Evolutionary conservation across 306 rosid species (phyloP).

Genomic region (Acmispon strigosus): DNA sequence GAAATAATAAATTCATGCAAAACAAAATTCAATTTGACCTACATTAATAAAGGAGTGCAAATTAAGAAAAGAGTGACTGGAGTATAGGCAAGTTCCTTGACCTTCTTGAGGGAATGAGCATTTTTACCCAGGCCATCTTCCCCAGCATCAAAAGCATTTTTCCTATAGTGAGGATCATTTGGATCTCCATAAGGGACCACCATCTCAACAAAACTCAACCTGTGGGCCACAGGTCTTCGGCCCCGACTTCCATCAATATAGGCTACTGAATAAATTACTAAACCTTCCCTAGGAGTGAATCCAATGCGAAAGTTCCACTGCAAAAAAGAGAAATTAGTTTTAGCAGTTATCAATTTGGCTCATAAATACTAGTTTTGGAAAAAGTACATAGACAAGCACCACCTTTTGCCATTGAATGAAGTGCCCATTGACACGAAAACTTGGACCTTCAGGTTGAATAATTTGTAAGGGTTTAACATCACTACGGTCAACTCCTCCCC

Average conservation of each 20-base stretch:
- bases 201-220: conserved; percentile 80
- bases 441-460: conserved; percentile 77
- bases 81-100: conserved; percentile 7
- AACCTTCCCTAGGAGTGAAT: conserved; percentile 72
- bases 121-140: conserved; percentile 83
- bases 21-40: conserved; percentile 8
- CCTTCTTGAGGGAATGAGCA: conserved; percentile 85
- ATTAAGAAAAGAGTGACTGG: not conserved
- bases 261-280: conserved; percentile 63
- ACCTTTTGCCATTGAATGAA: conserved; percentile 83
- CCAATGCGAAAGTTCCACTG: conserved; percentile 86
- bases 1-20: conserved; percentile 20
- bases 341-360: not conserved
- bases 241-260: conserved; percentile 73
- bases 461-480: conserved; percentile 72
- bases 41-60: not conserved
- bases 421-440: conserved; percentile 69
- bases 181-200: conserved; percentile 90
- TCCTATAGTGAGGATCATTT: conserved; percentile 79
- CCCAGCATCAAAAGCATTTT: conserved; percentile 85
- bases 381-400: not conserved
- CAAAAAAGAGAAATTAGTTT: conserved; percentile 26
- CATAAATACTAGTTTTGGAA: conserved; percentile 6
- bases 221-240: conserved; percentile 70
- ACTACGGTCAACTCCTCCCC: conserved; percentile 84